Evolutionary conservation across 2,329 filamentous ascomycete species (phyloP), one percentile per base, ranked within the genome.

Genomic region (Ceratocystis alfenasii): DNA sequence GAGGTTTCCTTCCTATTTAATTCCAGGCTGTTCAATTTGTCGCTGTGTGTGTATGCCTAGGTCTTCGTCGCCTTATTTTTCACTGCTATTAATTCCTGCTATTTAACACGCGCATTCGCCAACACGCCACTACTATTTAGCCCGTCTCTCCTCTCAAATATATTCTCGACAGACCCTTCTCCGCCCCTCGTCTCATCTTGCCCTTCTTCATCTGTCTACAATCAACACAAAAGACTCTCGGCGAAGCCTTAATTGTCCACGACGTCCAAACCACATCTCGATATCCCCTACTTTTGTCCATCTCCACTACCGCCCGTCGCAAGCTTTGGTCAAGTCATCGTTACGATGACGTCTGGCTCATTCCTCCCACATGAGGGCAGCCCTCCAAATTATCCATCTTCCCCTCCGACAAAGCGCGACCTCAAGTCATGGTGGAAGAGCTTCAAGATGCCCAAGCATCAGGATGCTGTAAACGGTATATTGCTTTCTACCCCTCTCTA

Each of bases 351-450:
- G 69, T 76, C 75, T 64, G 72, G 74, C 67, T 71, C 73, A 66
- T 71, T 73, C 50, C 74, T 74, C 67, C 69, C 72, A 55, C 72
- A 71, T 67, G 72, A 73, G 68, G 71, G 73, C 67, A 74, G 72
- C 69, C 72, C 71, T 68, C 71, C 72, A 63, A 69, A 75, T 73
- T 75, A 77, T 76, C 72, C 80, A 74, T 74, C 81, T 74, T 90
- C 89, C 53, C 89, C 89, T 65, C 90, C 90, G 36, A 90, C 86
- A 70, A 95, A 88, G 78, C 86, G 90, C 74, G 91, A 96, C 74
- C 80, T 97, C 71, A 88, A 91, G 71, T 95, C 89, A 68, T 99
- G 94, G 94, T 97, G 94, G 94, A 96, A 91, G 77, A 86, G 87
- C 72, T 97, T 99, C 78, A 94, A 94, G 78, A 83, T 88, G 65